Base-by-base conservation (phyloP, 768 basidiomycete species). In the Mycena leptocephala region DNA sequence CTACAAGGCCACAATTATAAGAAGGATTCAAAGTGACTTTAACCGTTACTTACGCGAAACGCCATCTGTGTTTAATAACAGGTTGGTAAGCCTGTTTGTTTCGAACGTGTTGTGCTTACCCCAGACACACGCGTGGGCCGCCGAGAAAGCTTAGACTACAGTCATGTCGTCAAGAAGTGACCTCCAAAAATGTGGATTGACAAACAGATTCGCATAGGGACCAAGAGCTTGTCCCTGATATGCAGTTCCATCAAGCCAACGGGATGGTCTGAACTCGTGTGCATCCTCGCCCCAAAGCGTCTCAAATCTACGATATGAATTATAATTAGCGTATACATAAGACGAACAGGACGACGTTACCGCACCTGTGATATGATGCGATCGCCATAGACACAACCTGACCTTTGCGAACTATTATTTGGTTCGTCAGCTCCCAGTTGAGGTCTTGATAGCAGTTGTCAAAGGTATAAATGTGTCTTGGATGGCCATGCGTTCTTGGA, bases 241-340 rank as follows among this genome's bases (percentile, higher is more conserved):
- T 16, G 33, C 13, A 11, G 53, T 61, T 16, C 74, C 69, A 18
- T 75, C 63, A 18, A 70, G 26, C 74, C 74, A 75, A 13, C 69
- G 74, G 5, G 62, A 75, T 22, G 63, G 69, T 8, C 46, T 70
- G 63, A 70, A 70, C 28, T 75, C 68, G 16, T 70, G 32, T 11
- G 74, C 53, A 26, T 75, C 63, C 7, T 24, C 35, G 14, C 78
- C 76, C 78, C 78, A 79, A 4, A 58, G 46, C 26, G 75, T 63
- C 26, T 41, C 63, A 8, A 59, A 37, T 74, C 74, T 69, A 24
- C 18, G n/a, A 30, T 5, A 10, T 20, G 26, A 28, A 51, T 30
- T 33, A 26, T 43, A 33, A 24, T 53, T 53, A 62, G 59, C 28
- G 58, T n/a, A 8, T 46, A 41, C 24, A 46, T n/a, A 35, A 28